phyloP scores from a whole-genome alignment of 2,329 filamentous ascomycete genomes.

The Sporothrix globosa region DNA sequence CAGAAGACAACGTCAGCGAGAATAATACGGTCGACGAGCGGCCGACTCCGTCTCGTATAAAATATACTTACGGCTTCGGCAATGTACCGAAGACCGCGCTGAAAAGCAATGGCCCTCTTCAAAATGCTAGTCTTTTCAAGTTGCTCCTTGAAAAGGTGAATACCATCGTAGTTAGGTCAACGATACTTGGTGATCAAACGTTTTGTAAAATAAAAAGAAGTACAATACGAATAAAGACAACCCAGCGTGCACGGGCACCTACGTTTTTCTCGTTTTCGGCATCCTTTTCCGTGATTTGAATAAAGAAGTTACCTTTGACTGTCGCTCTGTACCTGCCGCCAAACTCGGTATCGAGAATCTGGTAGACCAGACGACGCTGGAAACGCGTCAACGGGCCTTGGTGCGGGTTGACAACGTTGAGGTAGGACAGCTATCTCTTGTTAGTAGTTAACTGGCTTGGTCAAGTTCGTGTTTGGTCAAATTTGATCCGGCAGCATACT shows the following conservation, averaged over 20 bases:
- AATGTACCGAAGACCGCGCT: constrained; percentile 34
- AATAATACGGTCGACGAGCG: not conserved
- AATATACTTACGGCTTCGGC: constrained; percentile 33
- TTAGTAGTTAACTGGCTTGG: not conserved
- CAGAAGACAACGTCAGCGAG: not conserved
- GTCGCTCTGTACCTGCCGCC: constrained; percentile 33
- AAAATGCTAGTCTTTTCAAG: constrained; percentile 22
- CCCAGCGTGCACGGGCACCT: too few relatives aligned
- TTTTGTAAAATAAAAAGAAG: too few relatives aligned
- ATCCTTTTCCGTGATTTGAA: constrained; percentile 35
- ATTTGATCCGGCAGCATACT: not conserved
- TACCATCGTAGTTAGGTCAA: not conserved
- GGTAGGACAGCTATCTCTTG: not conserved
- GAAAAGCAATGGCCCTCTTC: constrained; percentile 30
- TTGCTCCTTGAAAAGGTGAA: not conserved
- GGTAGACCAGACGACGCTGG: constrained; percentile 40
- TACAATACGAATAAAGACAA: not conserved
- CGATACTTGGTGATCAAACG: not conserved
- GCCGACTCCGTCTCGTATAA: not conserved
- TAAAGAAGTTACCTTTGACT: constrained; percentile 27
- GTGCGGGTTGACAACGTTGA: constrained; percentile 38
- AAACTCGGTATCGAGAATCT: constrained; percentile 39
- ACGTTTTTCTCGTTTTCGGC: constrained; percentile 19
- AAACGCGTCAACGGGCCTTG: constrained; percentile 39
- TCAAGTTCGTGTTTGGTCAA: too few relatives aligned